Conservation (phyloP, 2,329 filamentous ascomycete species). For the Chaetomium globosum region DNA sequence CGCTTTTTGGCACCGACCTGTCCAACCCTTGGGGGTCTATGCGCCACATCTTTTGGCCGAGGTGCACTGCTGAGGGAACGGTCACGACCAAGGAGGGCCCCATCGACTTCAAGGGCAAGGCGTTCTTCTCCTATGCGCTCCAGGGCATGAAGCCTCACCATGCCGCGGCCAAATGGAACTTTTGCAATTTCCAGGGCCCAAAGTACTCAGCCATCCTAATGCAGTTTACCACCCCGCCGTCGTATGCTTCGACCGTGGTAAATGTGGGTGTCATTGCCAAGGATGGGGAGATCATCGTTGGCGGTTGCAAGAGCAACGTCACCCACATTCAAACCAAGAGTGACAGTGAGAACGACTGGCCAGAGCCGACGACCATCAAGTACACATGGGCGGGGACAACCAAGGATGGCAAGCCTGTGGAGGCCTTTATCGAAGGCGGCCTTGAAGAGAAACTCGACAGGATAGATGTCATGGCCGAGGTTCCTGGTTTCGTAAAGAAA, state of each 20-base stretch:
- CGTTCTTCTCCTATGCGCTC: conserved; percentile 79
- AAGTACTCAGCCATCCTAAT: conserved; percentile 88
- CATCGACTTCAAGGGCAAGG: conserved; percentile 78
- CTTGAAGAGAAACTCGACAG: conserved; percentile 74
- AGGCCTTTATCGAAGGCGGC: conserved; percentile 68
- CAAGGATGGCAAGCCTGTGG: conserved; percentile 73
- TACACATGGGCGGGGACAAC: conserved; percentile 78
- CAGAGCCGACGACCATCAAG: conserved; percentile 74
- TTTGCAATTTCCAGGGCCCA: conserved; percentile 85
- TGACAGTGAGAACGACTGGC: conserved; percentile 84
- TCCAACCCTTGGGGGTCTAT: conserved; percentile 87
- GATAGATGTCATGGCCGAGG: conserved; percentile 94
- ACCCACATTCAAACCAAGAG: conserved; percentile 70
- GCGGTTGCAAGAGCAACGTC: conserved; percentile 65
- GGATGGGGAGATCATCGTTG: conserved; percentile 77
- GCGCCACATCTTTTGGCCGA: conserved; percentile 92
- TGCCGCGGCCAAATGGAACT: conserved; percentile 90
- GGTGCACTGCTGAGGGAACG: conserved; percentile 77
- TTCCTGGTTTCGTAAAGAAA: conserved; percentile 92
- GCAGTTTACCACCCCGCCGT: conserved; percentile 92
- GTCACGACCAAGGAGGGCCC: conserved; percentile 81
- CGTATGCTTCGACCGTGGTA: conserved; percentile 84
- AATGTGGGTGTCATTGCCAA: conserved; percentile 80
- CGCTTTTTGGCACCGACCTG: conserved; percentile 83
- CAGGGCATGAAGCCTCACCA: conserved; percentile 99